Percentiles rank a stretch among this genome's conserved stretches.
These are phyloP conservation scores for Mortierella sp. DNA, from an alignment of 371 early-diverging fungal species.

Conservation along the genomic window DNA sequence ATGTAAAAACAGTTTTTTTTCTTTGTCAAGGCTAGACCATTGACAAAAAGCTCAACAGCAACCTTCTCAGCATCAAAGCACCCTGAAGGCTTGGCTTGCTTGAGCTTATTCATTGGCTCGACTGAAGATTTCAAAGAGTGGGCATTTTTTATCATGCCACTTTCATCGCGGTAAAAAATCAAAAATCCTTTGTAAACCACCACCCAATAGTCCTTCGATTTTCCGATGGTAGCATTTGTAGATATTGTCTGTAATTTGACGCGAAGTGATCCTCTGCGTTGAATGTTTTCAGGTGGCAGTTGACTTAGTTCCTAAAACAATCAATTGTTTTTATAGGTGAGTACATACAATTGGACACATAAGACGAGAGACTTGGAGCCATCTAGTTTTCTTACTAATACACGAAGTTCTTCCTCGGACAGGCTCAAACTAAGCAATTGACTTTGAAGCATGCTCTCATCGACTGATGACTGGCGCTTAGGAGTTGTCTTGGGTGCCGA, in stretches of 20 bases:
- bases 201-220: slow-evolving; percentile 56
- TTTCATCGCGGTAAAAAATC: slow-evolving; percentile 47
- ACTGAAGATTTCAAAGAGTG: slow-evolving; percentile 28
- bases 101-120: slow-evolving; percentile 24
- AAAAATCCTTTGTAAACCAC: slow-evolving; percentile 49
- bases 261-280: slow-evolving; percentile 44
- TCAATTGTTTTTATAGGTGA: background rate
- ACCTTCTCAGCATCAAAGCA: slow-evolving; percentile 46
- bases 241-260: slow-evolving; percentile 48
- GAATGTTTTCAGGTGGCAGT: slow-evolving; percentile 36
- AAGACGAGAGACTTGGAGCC: background rate
- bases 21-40: slow-evolving; percentile 36
- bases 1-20: slow-evolving; percentile 48
- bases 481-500: slow-evolving; percentile 9
- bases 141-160: slow-evolving; percentile 32
- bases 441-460: slow-evolving; percentile 48
- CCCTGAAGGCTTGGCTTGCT: slow-evolving; percentile 44
- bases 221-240: slow-evolving; percentile 50
- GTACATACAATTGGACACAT: background rate
- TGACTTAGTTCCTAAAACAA: slow-evolving; percentile 28
- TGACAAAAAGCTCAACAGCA: slow-evolving; percentile 30
- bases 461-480: slow-evolving; percentile 38
- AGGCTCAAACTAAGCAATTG: slow-evolving; percentile 41
- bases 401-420: slow-evolving; percentile 41
- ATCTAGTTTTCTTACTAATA: slow-evolving; percentile 25